Evolutionary conservation across 495 filamentous ascomycete species (phyloP).

Genomic region (Penicillium desertorum): DNA sequence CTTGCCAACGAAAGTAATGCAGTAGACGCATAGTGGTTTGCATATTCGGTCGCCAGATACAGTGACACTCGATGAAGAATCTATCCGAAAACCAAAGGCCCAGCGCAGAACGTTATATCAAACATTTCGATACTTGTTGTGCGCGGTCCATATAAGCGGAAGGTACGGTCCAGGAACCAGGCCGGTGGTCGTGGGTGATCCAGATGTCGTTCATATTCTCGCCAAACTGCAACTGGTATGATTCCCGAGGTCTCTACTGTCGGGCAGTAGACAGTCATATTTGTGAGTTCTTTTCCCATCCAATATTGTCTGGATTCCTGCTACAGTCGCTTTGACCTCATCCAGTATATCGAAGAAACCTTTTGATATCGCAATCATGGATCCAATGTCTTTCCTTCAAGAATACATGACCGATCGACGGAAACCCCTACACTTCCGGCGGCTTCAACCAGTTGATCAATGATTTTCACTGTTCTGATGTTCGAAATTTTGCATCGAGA

Average conservation of each 20-base stretch:
- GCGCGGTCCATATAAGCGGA: constrained; percentile 55
- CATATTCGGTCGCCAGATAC: constrained; percentile 45
- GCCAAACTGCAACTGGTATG: constrained; percentile 61
- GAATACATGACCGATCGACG: constrained; percentile 57
- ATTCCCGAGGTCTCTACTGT: constrained; percentile 54
- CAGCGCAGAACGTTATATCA: constrained; percentile 61
- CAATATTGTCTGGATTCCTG: constrained; percentile 55
- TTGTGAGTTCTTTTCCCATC: constrained; percentile 65
- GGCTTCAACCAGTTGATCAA: constrained; percentile 51
- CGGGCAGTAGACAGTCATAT: constrained; percentile 61
- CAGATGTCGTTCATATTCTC: constrained; percentile 51
- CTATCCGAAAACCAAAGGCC: constrained; percentile 56
- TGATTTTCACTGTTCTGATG: constrained; percentile 54
- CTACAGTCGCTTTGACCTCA: constrained; percentile 50
- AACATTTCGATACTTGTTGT: constrained; percentile 51
- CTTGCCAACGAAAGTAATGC: constrained; percentile 55
- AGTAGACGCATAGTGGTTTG: constrained; percentile 60
- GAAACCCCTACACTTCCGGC: constrained; percentile 65
- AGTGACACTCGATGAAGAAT: constrained; percentile 58
- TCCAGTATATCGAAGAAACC: constrained; percentile 58
- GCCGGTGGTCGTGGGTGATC: constrained; percentile 49
- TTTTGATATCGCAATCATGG: constrained; percentile 52
- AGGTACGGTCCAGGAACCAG: constrained; percentile 47
- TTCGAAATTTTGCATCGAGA: constrained; percentile 58
- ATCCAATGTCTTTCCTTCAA: constrained; percentile 45